phyloP scores from a whole-genome alignment of 495 filamentous ascomycete genomes.

The Penicillium subrubescens region DNA sequence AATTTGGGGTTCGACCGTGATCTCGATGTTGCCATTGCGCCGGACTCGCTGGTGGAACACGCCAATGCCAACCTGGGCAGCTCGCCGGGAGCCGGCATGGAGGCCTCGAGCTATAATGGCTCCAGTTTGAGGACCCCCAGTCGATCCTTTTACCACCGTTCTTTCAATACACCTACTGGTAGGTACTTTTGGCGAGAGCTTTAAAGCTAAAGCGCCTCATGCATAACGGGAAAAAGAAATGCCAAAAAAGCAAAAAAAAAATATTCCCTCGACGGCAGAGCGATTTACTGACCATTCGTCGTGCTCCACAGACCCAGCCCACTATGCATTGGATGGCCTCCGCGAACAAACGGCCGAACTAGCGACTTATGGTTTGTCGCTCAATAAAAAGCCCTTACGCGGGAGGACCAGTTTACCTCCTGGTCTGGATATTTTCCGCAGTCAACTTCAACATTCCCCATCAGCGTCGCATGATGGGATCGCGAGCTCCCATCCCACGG shows the following conservation, averaged over 20 bases:
- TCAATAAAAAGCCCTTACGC: slow-evolving; percentile 37
- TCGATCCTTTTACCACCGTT: slow-evolving; percentile 78
- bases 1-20: slow-evolving; percentile 29
- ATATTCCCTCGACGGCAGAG: not conserved
- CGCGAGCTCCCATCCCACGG: slow-evolving; percentile 13
- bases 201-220: slow-evolving; percentile 1
- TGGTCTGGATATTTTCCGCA: slow-evolving; percentile 42
- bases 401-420: slow-evolving; percentile 36
- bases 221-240: not conserved
- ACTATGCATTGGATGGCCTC: slow-evolving; percentile 73
- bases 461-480: slow-evolving; percentile 20
- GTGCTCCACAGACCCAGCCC: slow-evolving; percentile 59
- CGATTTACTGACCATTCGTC: slow-evolving; percentile 35
- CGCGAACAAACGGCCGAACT: slow-evolving; percentile 91
- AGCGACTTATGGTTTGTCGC: slow-evolving; percentile 78
- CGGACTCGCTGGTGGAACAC: slow-evolving; percentile 36
- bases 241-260: not conserved
- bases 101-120: slow-evolving; percentile 41
- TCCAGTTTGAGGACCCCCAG: slow-evolving; percentile 65
- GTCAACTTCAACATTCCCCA: slow-evolving; percentile 7
- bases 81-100: slow-evolving; percentile 34
- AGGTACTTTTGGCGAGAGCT: slow-evolving; percentile 22
- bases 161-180: slow-evolving; percentile 67
- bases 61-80: slow-evolving; percentile 35
- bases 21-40: slow-evolving; percentile 18